These are phyloP conservation scores for Parmelia sp. DNA, from an alignment of 495 filamentous ascomycete species.

Conservation along the genomic window DNA sequence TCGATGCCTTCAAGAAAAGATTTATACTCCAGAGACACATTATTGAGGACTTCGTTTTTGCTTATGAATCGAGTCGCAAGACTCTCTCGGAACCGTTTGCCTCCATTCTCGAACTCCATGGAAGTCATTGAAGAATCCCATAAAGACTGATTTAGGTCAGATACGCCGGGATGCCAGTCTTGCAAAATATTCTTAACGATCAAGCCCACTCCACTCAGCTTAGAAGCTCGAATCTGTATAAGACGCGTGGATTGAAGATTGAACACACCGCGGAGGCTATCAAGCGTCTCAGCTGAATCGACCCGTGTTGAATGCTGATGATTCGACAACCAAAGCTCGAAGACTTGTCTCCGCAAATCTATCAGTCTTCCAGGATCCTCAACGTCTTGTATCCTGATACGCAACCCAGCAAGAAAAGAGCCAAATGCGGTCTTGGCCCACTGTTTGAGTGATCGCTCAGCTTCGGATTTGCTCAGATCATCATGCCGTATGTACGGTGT, in stretches of 20 bases:
- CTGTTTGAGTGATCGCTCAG: constrained; percentile 54
- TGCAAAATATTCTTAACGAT: constrained; percentile 44
- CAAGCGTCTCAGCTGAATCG: constrained; percentile 56
- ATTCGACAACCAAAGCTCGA: constrained; percentile 66
- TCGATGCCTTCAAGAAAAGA: constrained; percentile 62
- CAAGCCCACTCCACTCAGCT: constrained; percentile 47
- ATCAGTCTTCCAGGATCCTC: constrained; percentile 61
- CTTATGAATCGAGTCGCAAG: constrained; percentile 55
- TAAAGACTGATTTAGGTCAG: constrained; percentile 42
- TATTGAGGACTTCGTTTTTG: constrained; percentile 56
- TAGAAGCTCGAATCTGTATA: constrained; percentile 51
- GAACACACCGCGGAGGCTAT: constrained; percentile 61
- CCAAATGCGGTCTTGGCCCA: constrained; percentile 73
- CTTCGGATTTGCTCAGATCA: constrained; percentile 60
- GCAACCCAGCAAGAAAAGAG: constrained; percentile 53
- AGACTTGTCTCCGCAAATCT: constrained; percentile 57
- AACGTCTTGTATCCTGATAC: constrained; percentile 47
- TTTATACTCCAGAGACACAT: constrained; percentile 53
- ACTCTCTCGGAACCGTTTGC: constrained; percentile 44
- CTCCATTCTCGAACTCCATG: constrained; percentile 51
- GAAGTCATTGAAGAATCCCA: constrained; percentile 55
- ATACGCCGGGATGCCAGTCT: constrained; percentile 47
- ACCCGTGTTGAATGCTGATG: constrained; percentile 40
- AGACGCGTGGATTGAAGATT: constrained; percentile 57
- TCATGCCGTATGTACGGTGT: constrained; percentile 86